Percentiles rank a stretch among this genome's conserved stretches.
These are phyloP conservation scores for Datisca glomerata DNA, from an alignment of 306 rosid species.

Conservation along the genomic window DNA sequence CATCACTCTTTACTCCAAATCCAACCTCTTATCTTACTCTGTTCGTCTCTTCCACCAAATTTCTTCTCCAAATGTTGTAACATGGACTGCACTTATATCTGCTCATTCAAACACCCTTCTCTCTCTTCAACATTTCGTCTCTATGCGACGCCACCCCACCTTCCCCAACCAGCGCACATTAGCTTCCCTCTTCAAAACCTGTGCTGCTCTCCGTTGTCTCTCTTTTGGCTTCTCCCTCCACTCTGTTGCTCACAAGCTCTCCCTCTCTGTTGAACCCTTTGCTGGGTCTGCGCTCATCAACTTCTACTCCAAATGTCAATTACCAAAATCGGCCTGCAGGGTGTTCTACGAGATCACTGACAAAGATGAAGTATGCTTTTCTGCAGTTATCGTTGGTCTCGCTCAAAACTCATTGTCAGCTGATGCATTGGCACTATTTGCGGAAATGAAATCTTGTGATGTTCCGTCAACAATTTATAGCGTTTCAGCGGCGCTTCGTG, in stretches of 20 bases:
- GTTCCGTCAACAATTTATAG: conserved; percentile 44
- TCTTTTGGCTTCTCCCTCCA: conserved; percentile 61
- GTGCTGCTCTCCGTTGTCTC: conserved; percentile 35
- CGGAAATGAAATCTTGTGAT: conserved; percentile 34
- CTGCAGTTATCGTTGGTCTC: conserved; percentile 55
- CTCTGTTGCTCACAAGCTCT: conserved; percentile 48
- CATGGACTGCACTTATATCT: conserved; percentile 70
- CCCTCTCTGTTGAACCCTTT: conserved; percentile 34
- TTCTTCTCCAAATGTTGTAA: conserved; percentile 51
- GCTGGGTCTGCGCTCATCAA: conserved; percentile 50
- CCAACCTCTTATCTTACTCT: conserved; percentile 29
- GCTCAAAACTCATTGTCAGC: conserved; percentile 48
- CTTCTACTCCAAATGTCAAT: conserved; percentile 43
- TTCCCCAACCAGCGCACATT: conserved; percentile 76
- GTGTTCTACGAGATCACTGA: conserved; percentile 56
- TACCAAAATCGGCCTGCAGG: conserved; percentile 35
- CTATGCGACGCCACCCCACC: conserved; percentile 67
- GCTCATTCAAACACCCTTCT: conserved; percentile 38
- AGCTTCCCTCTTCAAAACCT: conserved; percentile 55
- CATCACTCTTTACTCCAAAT: conserved; percentile 46
- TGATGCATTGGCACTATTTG: conserved; percentile 33
- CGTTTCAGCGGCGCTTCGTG: conserved; percentile 52
- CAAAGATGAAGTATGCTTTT: conserved; percentile 51
- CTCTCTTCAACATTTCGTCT: conserved; percentile 51
- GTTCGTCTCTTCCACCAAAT: conserved; percentile 42